phyloP scores from a whole-genome alignment of 2,329 filamentous ascomycete species.

The Decorospora gaudefroyi region DNA sequence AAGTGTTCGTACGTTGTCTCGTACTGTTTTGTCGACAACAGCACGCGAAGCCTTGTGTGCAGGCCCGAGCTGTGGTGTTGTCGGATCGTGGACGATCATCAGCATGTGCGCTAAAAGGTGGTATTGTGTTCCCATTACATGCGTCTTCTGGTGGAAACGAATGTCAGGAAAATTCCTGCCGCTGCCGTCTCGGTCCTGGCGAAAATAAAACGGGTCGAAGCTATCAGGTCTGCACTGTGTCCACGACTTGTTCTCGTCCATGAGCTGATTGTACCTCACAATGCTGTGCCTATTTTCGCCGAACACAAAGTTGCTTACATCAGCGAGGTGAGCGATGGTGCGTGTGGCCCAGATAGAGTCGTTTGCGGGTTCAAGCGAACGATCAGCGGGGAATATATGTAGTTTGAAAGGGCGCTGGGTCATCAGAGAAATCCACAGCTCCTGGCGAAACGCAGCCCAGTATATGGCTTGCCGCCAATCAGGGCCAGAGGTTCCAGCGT shows the following conservation, averaged over 20 bases:
- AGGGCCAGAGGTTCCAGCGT: conserved; percentile 38
- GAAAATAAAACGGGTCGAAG: conserved; percentile 44
- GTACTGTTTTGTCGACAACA: conserved; percentile 40
- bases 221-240: conserved; percentile 37
- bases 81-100: conserved; percentile 45
- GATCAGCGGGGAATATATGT: conserved; percentile 47
- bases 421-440: conserved; percentile 47
- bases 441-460: conserved; percentile 47
- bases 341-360: conserved; percentile 52
- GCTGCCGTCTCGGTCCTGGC: conserved; percentile 40
- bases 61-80: conserved; percentile 45
- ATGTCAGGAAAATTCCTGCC: conserved; percentile 45
- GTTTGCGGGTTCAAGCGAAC: conserved; percentile 47
- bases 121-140: conserved; percentile 44
- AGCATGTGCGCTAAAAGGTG: conserved; percentile 45
- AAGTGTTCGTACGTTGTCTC: conserved; percentile 44
- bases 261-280: conserved; percentile 35
- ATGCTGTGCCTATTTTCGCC: conserved; percentile 42
- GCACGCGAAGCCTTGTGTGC: conserved; percentile 40
- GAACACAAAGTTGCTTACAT: conserved; percentile 46
- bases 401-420: conserved; percentile 44
- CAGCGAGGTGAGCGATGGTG: conserved; percentile 48
- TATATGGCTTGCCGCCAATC: conserved; percentile 46
- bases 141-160: conserved; percentile 42
- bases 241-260: conserved; percentile 45